Base-by-base conservation (phyloP, 1,284 basidiomycete species). In the Apiotrichum mycotoxinovorans region DNA sequence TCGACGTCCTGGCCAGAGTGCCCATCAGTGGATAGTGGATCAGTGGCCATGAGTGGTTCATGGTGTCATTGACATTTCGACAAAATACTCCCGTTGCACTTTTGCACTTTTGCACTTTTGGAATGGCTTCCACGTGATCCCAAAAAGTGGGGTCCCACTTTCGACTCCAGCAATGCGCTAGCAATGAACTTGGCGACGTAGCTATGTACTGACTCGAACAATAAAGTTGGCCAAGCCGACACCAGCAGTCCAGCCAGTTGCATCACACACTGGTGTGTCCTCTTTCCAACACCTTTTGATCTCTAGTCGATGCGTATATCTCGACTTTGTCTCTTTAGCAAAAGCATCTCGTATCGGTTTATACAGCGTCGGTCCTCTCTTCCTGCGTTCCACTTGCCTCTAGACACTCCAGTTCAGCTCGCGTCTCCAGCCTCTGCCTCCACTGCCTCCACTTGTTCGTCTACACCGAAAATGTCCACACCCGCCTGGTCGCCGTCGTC, bases 401-500 rank as follows among this genome's bases (percentile, higher is more conserved):
- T 12, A 30, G 30, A 5, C n/a, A n/a, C n/a, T n/a, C n/a, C n/a
- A n/a, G n/a, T n/a, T n/a, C n/a, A n/a, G 30, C 30, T 30, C 30
- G 5, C 30, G 30, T 30, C 30, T 12, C 12, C 30, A 12, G 7
- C 30, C 12, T 12, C 45, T 4, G 11, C 30, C 27, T 9, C 11
- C 43, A 27, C 23, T n/a, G 22, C 22, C 46, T 37, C 46, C 26
- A 48, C 27, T 23, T 11, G 18, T 17, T 4, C n/a, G 30, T 7
- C 44, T 23, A 18, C 40, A 9, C 35, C 43, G 17, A 56, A 27
- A 30, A 57, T 57, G 54, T 50, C 58, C 4, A 20, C 40, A 18
- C 7, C 41, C 43, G 41, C 46, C 25, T 84, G 83, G 84, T 70
- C 79, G 2, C 82, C 83, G 0, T 79, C 79, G 0, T 83, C 82